phyloP scores from a whole-genome alignment of 2,329 filamentous ascomycete genomes.

The Lachnellula suecica region DNA sequence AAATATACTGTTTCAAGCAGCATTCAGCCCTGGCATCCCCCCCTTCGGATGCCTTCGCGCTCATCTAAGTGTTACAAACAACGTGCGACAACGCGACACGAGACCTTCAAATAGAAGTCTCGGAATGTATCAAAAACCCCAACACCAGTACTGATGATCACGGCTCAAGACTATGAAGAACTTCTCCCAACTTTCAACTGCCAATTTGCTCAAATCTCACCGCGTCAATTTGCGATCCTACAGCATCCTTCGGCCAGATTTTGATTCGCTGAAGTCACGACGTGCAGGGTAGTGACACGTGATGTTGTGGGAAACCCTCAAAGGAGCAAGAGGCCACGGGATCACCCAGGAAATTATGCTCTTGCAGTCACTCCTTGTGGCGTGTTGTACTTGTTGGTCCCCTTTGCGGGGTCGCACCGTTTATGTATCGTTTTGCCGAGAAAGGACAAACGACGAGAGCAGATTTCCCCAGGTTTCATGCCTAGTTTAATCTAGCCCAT shows the following conservation, averaged over 20 bases:
- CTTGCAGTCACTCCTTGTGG: neutral
- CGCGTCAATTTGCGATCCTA: neutral
- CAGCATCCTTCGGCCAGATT: neutral
- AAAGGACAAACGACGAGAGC: neutral
- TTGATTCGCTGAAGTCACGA: neutral
- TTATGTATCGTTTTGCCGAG: neutral
- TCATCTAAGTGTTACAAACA: too few relatives aligned
- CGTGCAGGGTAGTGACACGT: neutral
- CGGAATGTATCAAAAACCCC: too few relatives aligned
- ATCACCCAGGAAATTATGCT: neutral
- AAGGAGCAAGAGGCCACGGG: neutral
- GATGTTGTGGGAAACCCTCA: neutral
- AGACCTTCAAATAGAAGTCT: too few relatives aligned
- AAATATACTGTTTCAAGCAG: too few relatives aligned
- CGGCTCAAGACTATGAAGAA: too few relatives aligned
- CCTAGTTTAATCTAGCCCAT: neutral
- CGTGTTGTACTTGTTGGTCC: neutral
- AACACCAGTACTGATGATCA: too few relatives aligned
- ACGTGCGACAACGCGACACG: too few relatives aligned
- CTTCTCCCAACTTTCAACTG: neutral
- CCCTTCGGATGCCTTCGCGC: too few relatives aligned
- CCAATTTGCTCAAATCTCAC: neutral
- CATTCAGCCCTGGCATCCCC: too few relatives aligned
- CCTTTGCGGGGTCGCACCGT: neutral
- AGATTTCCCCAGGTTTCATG: neutral